These are phyloP conservation scores for Cinchona pubescens DNA, from an alignment of 257 asterid species.

Conservation along the genomic window DNA sequence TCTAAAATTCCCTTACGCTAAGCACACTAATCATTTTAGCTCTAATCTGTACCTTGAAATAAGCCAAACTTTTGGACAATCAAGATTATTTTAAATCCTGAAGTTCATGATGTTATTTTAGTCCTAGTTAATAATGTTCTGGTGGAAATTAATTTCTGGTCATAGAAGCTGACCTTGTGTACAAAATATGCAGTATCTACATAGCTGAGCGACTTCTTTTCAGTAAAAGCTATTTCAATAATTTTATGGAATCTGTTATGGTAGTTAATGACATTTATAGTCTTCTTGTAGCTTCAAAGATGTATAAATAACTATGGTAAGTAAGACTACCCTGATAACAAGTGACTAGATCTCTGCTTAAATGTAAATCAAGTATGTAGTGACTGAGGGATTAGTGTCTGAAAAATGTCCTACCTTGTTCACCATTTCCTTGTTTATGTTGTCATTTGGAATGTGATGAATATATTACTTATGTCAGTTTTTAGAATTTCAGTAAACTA, in stretches of 20 bases:
- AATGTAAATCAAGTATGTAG: conserved; percentile 1
- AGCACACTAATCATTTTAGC: not conserved
- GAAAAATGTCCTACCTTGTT: not conserved
- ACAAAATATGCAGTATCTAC: not conserved
- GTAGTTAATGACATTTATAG: not conserved
- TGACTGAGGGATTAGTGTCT: not conserved
- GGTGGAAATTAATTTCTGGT: not conserved
- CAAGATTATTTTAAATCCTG: no score
- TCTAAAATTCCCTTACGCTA: not conserved
- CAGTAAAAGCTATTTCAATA: not conserved
- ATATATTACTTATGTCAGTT: not conserved
- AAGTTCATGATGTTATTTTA: not conserved
- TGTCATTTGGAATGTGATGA: not conserved
- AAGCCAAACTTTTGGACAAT: not conserved
- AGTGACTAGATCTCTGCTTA: not conserved
- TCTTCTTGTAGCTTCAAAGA: not conserved
- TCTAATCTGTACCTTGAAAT: not conserved
- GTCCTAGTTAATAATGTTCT: not conserved
- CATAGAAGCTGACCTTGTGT: not conserved
- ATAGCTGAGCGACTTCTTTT: not conserved
- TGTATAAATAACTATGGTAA: not conserved
- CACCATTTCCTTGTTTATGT: not conserved
- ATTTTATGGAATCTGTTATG: not conserved
- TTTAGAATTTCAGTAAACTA: not conserved
- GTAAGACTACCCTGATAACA: not conserved